Base-by-base conservation (phyloP, 1,284 basidiomycete genomes). In the Cutaneotrichosporon spelunceum region DNA sequence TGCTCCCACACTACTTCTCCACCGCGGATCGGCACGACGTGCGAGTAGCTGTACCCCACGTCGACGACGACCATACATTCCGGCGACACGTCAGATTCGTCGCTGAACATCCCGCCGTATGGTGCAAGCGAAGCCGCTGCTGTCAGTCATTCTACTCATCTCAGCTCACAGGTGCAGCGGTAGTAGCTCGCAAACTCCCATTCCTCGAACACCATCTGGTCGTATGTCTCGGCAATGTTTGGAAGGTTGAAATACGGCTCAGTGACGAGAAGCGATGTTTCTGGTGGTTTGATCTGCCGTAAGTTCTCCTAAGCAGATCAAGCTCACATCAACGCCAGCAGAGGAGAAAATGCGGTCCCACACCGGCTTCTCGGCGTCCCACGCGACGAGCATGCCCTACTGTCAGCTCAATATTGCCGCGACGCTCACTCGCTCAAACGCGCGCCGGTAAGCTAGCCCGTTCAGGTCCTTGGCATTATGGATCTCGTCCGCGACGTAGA, bases 121-220 rank as follows among this genome's bases (percentile, higher is more conserved):
- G 89, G 88, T 57, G 91, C 82, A 63, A 91, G 78, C 3, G 88
- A 85, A 50, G 91, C 90, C 65, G 90, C 91, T 94, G 68, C 2
- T 8, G 14, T 44, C 47, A 47, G 36, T 4, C 2, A 19, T 1
- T 1, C 34, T n/a, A 16, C 19, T 30, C 8, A 50, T 19, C 13
- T 3, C 23, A 45, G 21, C 88, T 76, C 78, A 93, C 91, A 87
- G 56, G 90, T 86, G 72, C 86, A 87, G 36, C 93, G 84, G 77
- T 86, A 84, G 75, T 91, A 91, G 52, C 89, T 87, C 49, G 83
- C 81, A 72, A 95, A 96, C 70, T 94, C 93, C 80, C 94, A 98
- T 77, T 96, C 93, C 72, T 98, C 94, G 71, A 96, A 96, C 0
- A 95, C 82, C 73, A 98, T 89, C 78, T 96, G 89, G 76, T 97